These are phyloP conservation scores for Termitomyces sp. DNA, from an alignment of 768 basidiomycete species.

Conservation along the genomic window DNA sequence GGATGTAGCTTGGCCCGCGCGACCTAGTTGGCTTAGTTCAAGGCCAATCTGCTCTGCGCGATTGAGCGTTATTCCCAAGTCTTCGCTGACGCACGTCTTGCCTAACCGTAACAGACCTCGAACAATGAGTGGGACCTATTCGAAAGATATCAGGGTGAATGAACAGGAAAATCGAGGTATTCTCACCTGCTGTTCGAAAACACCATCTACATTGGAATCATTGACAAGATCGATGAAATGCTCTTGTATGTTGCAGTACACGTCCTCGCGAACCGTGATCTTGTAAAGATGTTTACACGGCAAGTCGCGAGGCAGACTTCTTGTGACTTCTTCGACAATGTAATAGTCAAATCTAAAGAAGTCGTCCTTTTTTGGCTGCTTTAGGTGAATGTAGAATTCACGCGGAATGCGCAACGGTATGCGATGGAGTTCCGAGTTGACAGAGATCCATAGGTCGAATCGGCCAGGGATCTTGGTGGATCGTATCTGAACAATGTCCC, in stretches of 20 bases:
- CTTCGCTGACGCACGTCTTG: slow-evolving; percentile 70
- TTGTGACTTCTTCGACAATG: slow-evolving; percentile 64
- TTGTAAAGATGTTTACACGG: slow-evolving; percentile 80
- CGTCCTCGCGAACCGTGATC: slow-evolving; percentile 76
- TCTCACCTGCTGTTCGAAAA: slow-evolving; percentile 87
- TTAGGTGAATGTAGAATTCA: slow-evolving; percentile 91
- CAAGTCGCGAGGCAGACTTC: slow-evolving; percentile 76
- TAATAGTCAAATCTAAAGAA: slow-evolving; percentile 72
- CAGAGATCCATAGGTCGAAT: slow-evolving; percentile 84
- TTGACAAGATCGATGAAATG: slow-evolving; percentile 93
- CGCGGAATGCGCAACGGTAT: slow-evolving; percentile 84
- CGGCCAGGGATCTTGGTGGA: slow-evolving; percentile 74
- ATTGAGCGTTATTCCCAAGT: slow-evolving; percentile 69
- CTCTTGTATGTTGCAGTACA: slow-evolving; percentile 80
- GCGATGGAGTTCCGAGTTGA: slow-evolving; percentile 74
- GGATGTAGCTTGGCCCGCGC: slow-evolving; percentile 50
- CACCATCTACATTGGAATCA: slow-evolving; percentile 91
- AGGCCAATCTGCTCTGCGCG: slow-evolving; percentile 80
- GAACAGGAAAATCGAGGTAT: background rate
- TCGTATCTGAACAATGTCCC: slow-evolving; percentile 94
- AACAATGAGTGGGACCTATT: slow-evolving; percentile 75
- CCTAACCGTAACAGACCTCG: slow-evolving; percentile 84
- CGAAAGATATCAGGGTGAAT: background rate
- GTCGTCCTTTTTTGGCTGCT: slow-evolving; percentile 52
- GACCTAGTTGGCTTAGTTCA: slow-evolving; percentile 78